Conservation (phyloP, 2,329 filamentous ascomycete species). For the Hymenoscyphus scutula region DNA sequence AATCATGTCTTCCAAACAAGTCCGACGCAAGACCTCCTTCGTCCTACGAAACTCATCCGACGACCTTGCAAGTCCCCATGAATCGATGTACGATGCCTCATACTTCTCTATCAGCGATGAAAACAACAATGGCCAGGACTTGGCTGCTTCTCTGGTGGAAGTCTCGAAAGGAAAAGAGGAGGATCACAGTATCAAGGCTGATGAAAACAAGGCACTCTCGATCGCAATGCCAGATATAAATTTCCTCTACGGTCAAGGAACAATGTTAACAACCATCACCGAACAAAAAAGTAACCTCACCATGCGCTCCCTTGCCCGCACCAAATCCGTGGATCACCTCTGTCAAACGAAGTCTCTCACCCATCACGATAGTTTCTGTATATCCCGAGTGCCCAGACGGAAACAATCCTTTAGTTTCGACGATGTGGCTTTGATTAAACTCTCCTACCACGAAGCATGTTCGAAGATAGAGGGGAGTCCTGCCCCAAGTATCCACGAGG, state of each 20-base stretch:
- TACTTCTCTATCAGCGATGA: conserved; percentile 38
- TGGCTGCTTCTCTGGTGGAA: conserved; percentile 14
- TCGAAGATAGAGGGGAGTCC: conserved; percentile 23
- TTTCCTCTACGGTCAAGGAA: conserved; percentile 43
- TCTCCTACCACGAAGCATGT: conserved; percentile 33
- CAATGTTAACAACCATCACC: conserved; percentile 41
- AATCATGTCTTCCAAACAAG: conserved; percentile 18
- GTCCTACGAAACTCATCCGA: conserved; percentile 39
- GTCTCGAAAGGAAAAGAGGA: conserved; percentile 12
- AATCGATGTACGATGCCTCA: conserved; percentile 41
- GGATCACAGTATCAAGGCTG: conserved; percentile 19
- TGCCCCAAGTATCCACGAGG: conserved; percentile 24
- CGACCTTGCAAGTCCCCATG: conserved; percentile 37
- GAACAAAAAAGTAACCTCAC: conserved; percentile 42
- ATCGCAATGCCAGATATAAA: conserved; percentile 17
- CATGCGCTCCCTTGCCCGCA: conserved; percentile 30
- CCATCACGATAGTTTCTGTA: conserved; percentile 32
- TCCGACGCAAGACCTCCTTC: conserved; percentile 37
- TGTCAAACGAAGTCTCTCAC: conserved; percentile 24
- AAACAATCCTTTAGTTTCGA: conserved; percentile 39
- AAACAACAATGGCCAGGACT: conserved; percentile 23
- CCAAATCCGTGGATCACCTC: conserved; percentile 31
- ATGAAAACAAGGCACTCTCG: conserved; percentile 6
- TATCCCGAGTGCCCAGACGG: conserved; percentile 31
- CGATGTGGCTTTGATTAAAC: conserved; percentile 36